Conservation (phyloP, 202 grass and related monocot genomes). For the Setaria italica region DNA sequence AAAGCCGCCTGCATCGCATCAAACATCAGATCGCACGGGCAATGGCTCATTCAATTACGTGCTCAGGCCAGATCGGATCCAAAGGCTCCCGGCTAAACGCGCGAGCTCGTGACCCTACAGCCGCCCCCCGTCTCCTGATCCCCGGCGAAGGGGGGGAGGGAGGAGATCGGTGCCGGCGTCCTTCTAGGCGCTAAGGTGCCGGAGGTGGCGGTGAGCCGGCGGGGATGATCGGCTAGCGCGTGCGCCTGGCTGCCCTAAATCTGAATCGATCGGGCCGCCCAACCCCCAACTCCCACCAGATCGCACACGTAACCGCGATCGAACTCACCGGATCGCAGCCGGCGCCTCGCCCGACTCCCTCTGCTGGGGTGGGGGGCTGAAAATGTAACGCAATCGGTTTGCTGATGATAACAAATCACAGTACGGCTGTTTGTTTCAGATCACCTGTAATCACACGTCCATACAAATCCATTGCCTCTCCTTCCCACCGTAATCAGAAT, state of each 20-base stretch:
- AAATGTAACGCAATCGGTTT: too few species aligned
- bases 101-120: neutral
- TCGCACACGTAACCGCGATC: neutral
- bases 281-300: neutral
- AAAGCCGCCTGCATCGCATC: neutral
- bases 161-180: neutral
- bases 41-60: neutral
- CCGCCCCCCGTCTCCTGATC: neutral
- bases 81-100: neutral
- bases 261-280: neutral
- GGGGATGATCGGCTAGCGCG: neutral
- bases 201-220: neutral
- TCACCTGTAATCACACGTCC: too few species aligned
- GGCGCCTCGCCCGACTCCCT: neutral
- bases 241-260: neutral
- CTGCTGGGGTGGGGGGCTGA: too few species aligned
- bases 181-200: neutral
- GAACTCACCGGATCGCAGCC: slow-evolving; percentile 17
- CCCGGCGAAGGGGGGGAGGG: too few species aligned
- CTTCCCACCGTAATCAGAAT: too few species aligned
- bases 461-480: too few species aligned
- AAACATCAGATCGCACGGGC: neutral
- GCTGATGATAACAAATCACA: too few species aligned
- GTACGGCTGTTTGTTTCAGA: too few species aligned
- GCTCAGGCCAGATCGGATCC: neutral